Conservation (phyloP, 768 basidiomycete species). For the Gautieria morchelliformis region DNA sequence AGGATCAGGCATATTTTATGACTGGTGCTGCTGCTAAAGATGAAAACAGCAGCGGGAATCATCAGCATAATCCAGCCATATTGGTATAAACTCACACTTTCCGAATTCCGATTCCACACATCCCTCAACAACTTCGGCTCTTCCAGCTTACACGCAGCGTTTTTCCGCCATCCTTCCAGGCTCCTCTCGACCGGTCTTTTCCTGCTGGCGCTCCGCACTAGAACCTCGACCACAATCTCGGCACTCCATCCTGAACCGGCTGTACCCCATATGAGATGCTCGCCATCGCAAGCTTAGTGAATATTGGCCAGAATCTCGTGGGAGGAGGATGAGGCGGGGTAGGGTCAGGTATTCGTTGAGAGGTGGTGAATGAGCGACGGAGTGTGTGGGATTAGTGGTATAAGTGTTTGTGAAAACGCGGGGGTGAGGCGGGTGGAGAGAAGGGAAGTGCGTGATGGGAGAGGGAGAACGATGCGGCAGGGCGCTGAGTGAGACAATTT, state of each 20-base stretch:
- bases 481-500: constrained; percentile 25
- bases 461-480: constrained; percentile 54
- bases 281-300: constrained; percentile 53
- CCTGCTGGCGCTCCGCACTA: constrained; percentile 40
- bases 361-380: constrained; percentile 60
- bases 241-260: constrained; percentile 32
- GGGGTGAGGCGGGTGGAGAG: constrained; percentile 50
- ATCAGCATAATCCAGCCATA: too few relatives aligned
- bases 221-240: constrained; percentile 55
- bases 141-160: constrained; percentile 35
- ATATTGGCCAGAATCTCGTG: constrained; percentile 71
- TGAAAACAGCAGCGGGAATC: background rate
- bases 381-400: constrained; percentile 61
- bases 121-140: constrained; percentile 42
- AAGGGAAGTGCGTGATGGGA: constrained; percentile 37
- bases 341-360: constrained; percentile 58
- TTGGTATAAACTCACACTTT: background rate
- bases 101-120: constrained; percentile 31
- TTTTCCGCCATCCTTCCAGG: constrained; percentile 52
- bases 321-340: constrained; percentile 52
- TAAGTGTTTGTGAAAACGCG: constrained; percentile 52
- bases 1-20: constrained; percentile 31
- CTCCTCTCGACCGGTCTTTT: constrained; percentile 48
- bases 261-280: constrained; percentile 49
- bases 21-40: background rate